Evolutionary conservation across 352 stramenopile genomes (phyloP), one percentile per base, ranked within the genome.

Genomic region (Phytophthora nicotianae): DNA sequence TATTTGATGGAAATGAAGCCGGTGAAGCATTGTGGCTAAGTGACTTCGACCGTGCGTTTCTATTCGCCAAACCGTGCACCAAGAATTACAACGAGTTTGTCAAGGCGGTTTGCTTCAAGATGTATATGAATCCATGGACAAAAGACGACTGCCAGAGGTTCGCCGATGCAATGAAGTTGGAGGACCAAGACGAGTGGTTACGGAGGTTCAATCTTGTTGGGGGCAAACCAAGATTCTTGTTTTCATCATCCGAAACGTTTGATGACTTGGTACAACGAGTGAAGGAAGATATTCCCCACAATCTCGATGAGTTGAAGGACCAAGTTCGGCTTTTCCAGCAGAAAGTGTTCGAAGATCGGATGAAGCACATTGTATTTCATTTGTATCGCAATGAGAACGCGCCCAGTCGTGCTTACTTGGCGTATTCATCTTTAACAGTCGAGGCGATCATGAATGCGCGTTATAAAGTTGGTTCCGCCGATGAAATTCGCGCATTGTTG

Each of bases 41-140:
- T 1, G 37, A 16, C 0, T 7, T 1, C 43, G 52, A n/a, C n/a
- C n/a, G n/a, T 56, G 42, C 27, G 5, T 70, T 47, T 41, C 5
- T 71, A 32, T 68, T 74, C 21, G 61, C 66, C 16, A 71, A 62
- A 50, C 61, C 66, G 59, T 17, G 32, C 29, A 53, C 24, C 27
- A 37, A 19, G 13, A 55, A 71, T 66, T 68, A 58, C 55, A 52
- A 74, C 38, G 5, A 64, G 0, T 71, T 74, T 58, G 50, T 51
- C 17, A 74, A 74, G 50, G 57, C 14, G 7, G 2, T 0, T n/a
- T 75, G 62, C 42, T 62, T 65, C 26, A n/a, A n/a, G n/a, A n/a
- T n/a, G n/a, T n/a, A n/a, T 40, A 68, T 74, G 66, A 68, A 71
- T 68, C 61, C 61, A 58, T 71, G 66, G 66, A 68, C 45, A 9